These are phyloP conservation scores for Asterophora parasitica DNA, from an alignment of 768 basidiomycete genomes.

Conservation along the genomic window DNA sequence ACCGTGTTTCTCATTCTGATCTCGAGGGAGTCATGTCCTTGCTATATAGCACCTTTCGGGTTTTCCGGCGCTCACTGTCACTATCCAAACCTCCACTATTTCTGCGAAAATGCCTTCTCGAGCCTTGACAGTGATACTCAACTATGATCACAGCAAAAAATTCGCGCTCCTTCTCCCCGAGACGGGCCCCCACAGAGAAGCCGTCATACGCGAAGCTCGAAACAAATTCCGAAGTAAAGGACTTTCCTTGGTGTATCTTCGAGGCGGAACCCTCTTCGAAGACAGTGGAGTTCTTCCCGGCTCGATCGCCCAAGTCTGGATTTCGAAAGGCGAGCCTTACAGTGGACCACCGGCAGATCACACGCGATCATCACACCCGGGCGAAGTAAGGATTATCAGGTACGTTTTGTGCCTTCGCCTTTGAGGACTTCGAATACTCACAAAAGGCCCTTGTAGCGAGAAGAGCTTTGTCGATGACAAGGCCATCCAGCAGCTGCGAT, in stretches of 20 bases:
- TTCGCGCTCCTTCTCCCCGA: constrained; percentile 21
- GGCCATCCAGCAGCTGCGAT: constrained; percentile 29
- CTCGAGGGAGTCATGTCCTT: not conserved
- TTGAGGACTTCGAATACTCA: not conserved
- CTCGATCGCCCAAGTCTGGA: constrained; percentile 23
- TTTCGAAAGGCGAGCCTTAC: constrained; percentile 32
- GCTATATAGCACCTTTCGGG: no score
- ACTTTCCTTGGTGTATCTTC: constrained; percentile 25
- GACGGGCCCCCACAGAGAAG: constrained; percentile 11
- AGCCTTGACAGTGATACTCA: constrained; percentile 29
- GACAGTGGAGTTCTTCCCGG: constrained; percentile 19
- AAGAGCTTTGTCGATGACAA: constrained; percentile 28
- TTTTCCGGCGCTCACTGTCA: no score
- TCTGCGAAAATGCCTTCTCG: constrained; percentile 23
- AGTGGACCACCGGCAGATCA: constrained; percentile 23
- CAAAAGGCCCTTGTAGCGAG: constrained; percentile 8
- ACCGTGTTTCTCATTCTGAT: not conserved
- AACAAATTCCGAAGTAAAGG: constrained; percentile 33
- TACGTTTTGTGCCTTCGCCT: not conserved
- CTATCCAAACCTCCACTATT: not conserved
- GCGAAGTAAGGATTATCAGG: constrained; percentile 27
- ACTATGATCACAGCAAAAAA: constrained; percentile 29
- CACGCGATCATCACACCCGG: constrained; percentile 4
- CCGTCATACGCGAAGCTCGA: constrained; percentile 29
- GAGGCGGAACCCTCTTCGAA: constrained; percentile 23